Evolutionary conservation across 225 moss, liverwort and hornwort genomes (phyloP).

Genomic region (Lunularia cruciata): DNA sequence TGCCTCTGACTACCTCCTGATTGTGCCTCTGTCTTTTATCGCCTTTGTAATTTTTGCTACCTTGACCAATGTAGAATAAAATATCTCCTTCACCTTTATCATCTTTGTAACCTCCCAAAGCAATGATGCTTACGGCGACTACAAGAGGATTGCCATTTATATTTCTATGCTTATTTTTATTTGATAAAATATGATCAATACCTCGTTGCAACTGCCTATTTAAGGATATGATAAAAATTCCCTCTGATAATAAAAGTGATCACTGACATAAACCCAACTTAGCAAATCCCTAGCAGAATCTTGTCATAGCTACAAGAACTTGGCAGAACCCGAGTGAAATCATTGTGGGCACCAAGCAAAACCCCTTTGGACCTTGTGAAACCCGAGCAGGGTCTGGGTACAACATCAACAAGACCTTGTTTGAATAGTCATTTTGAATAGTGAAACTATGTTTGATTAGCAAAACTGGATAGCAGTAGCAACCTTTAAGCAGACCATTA

Average conservation of each 20-base stretch:
- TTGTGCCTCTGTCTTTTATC: constrained; percentile 21
- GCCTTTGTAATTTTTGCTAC: constrained; percentile 40
- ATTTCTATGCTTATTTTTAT: constrained; percentile 14
- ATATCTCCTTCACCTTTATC: constrained; percentile 43
- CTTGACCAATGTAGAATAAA: constrained; percentile 49
- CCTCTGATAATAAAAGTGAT: constrained; percentile 41
- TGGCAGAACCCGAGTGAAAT: no score
- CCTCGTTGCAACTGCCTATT: constrained; percentile 43
- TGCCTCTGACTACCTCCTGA: constrained; percentile 40
- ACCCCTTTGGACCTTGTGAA: no score
- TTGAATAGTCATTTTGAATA: no score
- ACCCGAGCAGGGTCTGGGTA: no score
- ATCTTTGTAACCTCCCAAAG: constrained; percentile 53
- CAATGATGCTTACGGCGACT: constrained; percentile 47
- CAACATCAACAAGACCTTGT: no score
- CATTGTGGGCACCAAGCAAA: no score
- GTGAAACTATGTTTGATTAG: no score
- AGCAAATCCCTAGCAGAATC: no score
- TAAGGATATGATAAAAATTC: constrained; percentile 42
- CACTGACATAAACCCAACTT: constrained; percentile 46
- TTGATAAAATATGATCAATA: constrained; percentile 35
- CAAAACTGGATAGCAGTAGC: no score
- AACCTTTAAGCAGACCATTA: no score
- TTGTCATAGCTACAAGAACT: no score
- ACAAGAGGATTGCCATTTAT: neutral